A percentile compares a stretch with the other conserved stretches of the same genome.
These are phyloP conservation scores for Aphanoascus verrucosus DNA, from an alignment of 2,329 filamentous ascomycete genomes.

Conservation along the genomic window DNA sequence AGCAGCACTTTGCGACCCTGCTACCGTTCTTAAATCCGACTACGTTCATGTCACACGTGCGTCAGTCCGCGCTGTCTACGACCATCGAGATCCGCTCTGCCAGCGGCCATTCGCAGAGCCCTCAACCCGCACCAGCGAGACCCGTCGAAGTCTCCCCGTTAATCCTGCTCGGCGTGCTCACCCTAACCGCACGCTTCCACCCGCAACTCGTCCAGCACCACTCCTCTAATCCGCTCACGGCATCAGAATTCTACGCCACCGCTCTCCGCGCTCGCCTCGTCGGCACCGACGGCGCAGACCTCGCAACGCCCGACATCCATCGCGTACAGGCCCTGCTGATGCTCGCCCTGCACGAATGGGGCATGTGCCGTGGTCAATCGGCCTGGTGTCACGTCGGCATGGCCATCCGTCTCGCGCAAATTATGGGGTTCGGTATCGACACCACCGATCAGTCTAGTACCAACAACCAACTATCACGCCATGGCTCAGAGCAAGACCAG, in stretches of 20 bases:
- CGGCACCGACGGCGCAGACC: slow-evolving; percentile 32
- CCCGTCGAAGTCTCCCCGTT: slow-evolving; percentile 36
- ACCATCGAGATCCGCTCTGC: slow-evolving; percentile 12
- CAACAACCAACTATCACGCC: slow-evolving; percentile 30
- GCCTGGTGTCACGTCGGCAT: slow-evolving; percentile 44
- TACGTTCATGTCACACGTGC: slow-evolving; percentile 43
- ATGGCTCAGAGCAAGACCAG: background rate
- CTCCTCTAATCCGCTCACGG: slow-evolving; percentile 43
- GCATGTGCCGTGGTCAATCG: slow-evolving; percentile 43
- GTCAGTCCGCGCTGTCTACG: slow-evolving; percentile 22
- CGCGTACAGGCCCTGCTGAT: slow-evolving; percentile 46
- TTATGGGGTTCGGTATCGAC: slow-evolving; percentile 38
- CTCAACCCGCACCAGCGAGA: slow-evolving; percentile 16
- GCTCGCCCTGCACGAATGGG: slow-evolving; percentile 49
- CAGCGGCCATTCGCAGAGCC: slow-evolving; percentile 25
- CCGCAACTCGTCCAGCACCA: slow-evolving; percentile 38
- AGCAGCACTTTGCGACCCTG: slow-evolving; percentile 47
- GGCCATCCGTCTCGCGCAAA: slow-evolving; percentile 37
- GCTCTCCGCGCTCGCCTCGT: slow-evolving; percentile 41
- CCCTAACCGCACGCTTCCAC: slow-evolving; percentile 48
- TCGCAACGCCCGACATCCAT: slow-evolving; percentile 38
- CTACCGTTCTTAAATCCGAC: slow-evolving; percentile 48
- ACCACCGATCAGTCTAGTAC: slow-evolving; percentile 26
- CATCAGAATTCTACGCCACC: slow-evolving; percentile 46
- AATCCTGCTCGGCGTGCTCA: slow-evolving; percentile 46